Base-by-base conservation (phyloP, 2,329 filamentous ascomycete species). In the Fusarium sp. region DNA sequence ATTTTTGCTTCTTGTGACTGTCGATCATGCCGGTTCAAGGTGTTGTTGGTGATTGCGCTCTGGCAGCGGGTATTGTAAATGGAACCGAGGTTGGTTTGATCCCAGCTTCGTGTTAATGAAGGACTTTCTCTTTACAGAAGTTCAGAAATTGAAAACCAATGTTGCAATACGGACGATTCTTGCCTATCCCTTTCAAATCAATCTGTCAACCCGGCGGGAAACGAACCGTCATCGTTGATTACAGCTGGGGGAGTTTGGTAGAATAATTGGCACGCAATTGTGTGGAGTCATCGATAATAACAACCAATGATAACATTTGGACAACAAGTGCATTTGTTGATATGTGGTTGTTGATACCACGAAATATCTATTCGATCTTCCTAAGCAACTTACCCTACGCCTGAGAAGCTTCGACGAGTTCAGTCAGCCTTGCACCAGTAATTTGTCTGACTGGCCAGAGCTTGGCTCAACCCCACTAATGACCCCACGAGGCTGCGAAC, bases 401-500 rank as follows among this genome's bases (percentile, higher is more conserved):
- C 18, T 30, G 18, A 23, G 15, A 15, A 63, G 14, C 32, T 46
- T 14, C n/a, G 15, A 33, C n/a, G 13, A 33, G 35, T 6, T 13
- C n/a, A 7, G 12, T 59, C 67, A 76, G 74, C 74, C 74, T 76
- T 55, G 69, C 60, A 38, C n/a, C 35, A 48, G 41, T 26, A 3
- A 18, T 26, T 7, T 11, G 10, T 7, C 12, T 62, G 33, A 72
- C 69, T 76, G 74, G 74, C 8, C 20, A 40, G 54, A 55, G 52
- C 26, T 66, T 27, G 7, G 32, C 2, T 23, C 7, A 23, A n/a
- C 45, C 53, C 70, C 58, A 68, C 55, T 14, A 13, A 18, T 17
- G 18, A 56, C 61, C 44, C 57, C 61, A 73, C 70, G 67, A 78
- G 77, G 77, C 77, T 78, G 71, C 48, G 23, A 37, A 18, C 30